Percentiles rank a stretch among this genome's conserved stretches.
These are phyloP conservation scores for Rhodotorula taiwanensis DNA, from an alignment of 768 basidiomycete genomes.

Conservation along the genomic window DNA sequence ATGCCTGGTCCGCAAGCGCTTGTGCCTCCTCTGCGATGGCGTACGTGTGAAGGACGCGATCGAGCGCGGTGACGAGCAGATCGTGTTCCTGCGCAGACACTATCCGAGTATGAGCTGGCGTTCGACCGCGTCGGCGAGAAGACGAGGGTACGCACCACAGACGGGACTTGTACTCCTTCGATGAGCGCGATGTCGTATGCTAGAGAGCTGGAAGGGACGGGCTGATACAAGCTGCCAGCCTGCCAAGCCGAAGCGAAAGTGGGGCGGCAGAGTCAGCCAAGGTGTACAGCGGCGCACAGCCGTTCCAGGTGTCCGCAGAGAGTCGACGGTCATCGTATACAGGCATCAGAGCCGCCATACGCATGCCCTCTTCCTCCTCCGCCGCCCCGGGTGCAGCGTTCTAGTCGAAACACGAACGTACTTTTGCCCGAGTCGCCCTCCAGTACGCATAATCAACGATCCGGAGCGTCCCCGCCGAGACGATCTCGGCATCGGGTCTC, in stretches of 20 bases:
- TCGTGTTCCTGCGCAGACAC: conserved; percentile 4
- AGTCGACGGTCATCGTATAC: too few relatives aligned
- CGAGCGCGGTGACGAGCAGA: conserved; percentile 7
- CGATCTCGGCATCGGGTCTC: neutral
- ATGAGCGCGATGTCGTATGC: neutral
- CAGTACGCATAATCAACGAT: conserved; percentile 23
- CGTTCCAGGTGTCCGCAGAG: too few relatives aligned
- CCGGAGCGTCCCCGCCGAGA: conserved; percentile 20
- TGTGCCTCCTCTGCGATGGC: conserved; percentile 2
- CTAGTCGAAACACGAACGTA: too few relatives aligned
- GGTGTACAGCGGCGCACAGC: neutral
- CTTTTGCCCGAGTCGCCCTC: neutral
- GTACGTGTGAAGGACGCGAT: conserved; percentile 16
- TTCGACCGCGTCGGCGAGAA: neutral
- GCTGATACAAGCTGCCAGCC: neutral
- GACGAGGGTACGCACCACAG: neutral
- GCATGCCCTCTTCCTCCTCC: too few relatives aligned
- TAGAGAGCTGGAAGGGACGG: neutral
- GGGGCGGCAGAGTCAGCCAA: neutral
- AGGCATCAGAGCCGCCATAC: too few relatives aligned
- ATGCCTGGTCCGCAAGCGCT: neutral
- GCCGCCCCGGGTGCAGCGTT: too few relatives aligned
- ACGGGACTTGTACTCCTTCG: neutral
- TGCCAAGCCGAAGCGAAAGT: neutral
- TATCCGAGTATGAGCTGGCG: neutral